Percentiles rank a stretch among this genome's conserved stretches.
Conservation (phyloP, 257 asterid genomes). For the Echium plantagineum region DNA sequence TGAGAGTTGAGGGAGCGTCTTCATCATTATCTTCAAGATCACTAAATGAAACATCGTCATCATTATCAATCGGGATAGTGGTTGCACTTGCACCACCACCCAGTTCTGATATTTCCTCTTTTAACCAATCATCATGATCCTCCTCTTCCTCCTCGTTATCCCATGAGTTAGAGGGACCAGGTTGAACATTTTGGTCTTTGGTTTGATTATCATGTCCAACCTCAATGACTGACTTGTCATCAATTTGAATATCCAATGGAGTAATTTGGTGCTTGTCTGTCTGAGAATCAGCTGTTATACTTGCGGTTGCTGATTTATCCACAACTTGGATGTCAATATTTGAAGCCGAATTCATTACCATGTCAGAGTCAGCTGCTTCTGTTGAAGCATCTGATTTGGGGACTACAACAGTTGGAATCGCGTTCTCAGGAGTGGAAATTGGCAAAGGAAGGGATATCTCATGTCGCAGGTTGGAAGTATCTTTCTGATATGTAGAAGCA, state of each 20-base stretch:
- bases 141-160: conserved; percentile 68
- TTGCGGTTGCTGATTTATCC: conserved; percentile 16
- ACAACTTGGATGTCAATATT: conserved; percentile 11
- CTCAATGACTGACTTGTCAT: conserved; percentile 18
- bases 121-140: conserved; percentile 76
- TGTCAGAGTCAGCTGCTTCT: conserved; percentile 6
- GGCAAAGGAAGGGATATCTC: conserved; percentile 11
- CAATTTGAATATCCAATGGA: conserved; percentile 26
- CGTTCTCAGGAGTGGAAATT: conserved; percentile 1
- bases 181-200: conserved; percentile 18
- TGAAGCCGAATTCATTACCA: conserved; percentile 14
- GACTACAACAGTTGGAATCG: background rate
- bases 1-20: conserved; percentile 36
- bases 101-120: conserved; percentile 58
- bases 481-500: too few species aligned
- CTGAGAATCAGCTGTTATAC: conserved; percentile 17
- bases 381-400: background rate
- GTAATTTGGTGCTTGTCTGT: conserved; percentile 28
- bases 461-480: too few species aligned
- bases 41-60: conserved; percentile 93
- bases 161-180: conserved; percentile 16
- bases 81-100: conserved; percentile 25
- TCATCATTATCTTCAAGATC: conserved; percentile 90
- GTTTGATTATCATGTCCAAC: conserved; percentile 16
- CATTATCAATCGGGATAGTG: conserved; percentile 46